Percentiles rank a stretch among this genome's conserved stretches.
Conservation (phyloP, 176 grass and related monocot species). For the Zea mays region Zm-B73-REFERENCE-NAM-5.0 NC_050101.1:93628001-93628500, state of each 20-base stretch:
- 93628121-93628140: slow-evolving; percentile 11
- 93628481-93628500: neutral
- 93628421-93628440: slow-evolving; percentile 83
- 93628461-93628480: neutral
- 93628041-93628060: slow-evolving; percentile 88
- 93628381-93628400: slow-evolving; percentile 89
- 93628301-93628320: neutral
- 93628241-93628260: slow-evolving; percentile 89
- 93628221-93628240: slow-evolving; percentile 98
- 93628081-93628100: slow-evolving; percentile 75
- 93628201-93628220: slow-evolving; percentile 95
- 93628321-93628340: slow-evolving; percentile 8
- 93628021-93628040: slow-evolving; percentile 64
- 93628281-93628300: slow-evolving; percentile 48
- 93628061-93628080: slow-evolving; percentile 86
- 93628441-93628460: slow-evolving; percentile 19
- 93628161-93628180: slow-evolving; percentile 25
- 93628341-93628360: slow-evolving; percentile 49
- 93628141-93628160: neutral
- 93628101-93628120: slow-evolving; percentile 29
- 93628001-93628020: slow-evolving; percentile 35
- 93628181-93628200: slow-evolving; percentile 83
- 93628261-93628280: slow-evolving; percentile 94
- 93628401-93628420: slow-evolving; percentile 83
- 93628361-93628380: slow-evolving; percentile 96